phyloP scores from a whole-genome alignment of 805 yeast genomes.

The Wickerhamiella sergipiensis region DNA sequence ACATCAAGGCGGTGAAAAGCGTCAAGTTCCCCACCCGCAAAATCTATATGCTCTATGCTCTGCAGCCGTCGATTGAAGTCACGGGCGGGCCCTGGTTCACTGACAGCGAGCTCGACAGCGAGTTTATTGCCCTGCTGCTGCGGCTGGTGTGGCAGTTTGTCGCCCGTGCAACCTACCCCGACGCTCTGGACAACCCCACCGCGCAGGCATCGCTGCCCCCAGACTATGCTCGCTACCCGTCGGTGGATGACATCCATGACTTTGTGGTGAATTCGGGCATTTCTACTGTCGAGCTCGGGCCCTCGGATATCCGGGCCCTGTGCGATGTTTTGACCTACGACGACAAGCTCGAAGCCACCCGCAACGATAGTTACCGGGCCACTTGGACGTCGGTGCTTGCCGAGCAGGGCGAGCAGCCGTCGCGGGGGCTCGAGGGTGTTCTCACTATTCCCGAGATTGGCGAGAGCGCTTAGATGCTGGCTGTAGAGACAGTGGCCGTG shows the following conservation, averaged over 20 bases:
- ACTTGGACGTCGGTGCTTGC: conserved; percentile 48
- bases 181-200: conserved; percentile 36
- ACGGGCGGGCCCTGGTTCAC: conserved; percentile 99
- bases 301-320: conserved; percentile 60
- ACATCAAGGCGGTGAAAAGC: conserved; percentile 77
- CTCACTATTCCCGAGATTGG: background rate
- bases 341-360: conserved; percentile 61
- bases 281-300: conserved; percentile 65
- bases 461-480: too few relatives aligned
- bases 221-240: conserved; percentile 49
- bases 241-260: conserved; percentile 57
- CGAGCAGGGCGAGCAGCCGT: conserved; percentile 11
- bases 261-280: conserved; percentile 62
- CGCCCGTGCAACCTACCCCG: conserved; percentile 63
- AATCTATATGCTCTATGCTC: conserved; percentile 84
- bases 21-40: conserved; percentile 88
- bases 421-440: background rate
- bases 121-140: conserved; percentile 72
- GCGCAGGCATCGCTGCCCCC: conserved; percentile 41
- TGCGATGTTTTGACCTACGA: conserved; percentile 84
- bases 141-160: conserved; percentile 82
- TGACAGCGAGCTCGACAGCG: conserved; percentile 86
- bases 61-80: conserved; percentile 89
- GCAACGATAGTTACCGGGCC: conserved; percentile 53
- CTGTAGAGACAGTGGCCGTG: too few relatives aligned